These are phyloP conservation scores for Pichia sp. DNA, from an alignment of 1,139 yeast genomes.

Conservation along the genomic window DNA sequence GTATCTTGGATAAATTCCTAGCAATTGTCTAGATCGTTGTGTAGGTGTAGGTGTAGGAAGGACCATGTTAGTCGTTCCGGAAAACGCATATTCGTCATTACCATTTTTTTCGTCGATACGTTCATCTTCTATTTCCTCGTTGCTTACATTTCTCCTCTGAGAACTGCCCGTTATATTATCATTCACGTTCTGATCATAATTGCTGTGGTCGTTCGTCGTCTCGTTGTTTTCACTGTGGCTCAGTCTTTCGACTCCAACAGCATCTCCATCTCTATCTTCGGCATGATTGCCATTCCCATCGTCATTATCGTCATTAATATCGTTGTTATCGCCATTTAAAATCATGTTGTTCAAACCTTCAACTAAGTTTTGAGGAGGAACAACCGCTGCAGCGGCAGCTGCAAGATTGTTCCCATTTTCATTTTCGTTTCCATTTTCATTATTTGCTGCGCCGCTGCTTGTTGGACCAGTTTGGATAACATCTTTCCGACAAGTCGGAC, in stretches of 20 bases:
- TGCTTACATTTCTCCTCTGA: not conserved
- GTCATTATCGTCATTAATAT: not conserved
- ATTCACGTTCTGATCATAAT: not conserved
- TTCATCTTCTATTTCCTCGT: not conserved
- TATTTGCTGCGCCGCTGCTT: too few relatives aligned
- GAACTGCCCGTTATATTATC: not conserved
- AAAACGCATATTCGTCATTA: too few relatives aligned
- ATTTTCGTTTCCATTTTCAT: not conserved
- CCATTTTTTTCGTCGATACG: not conserved
- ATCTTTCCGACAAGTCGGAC: constrained; percentile 87
- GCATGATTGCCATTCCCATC: not conserved
- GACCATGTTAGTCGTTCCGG: too few relatives aligned
- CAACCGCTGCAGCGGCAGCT: too few relatives aligned
- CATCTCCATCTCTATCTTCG: not conserved
- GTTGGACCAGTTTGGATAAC: constrained; percentile 37
- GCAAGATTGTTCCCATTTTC: too few relatives aligned
- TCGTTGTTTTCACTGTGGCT: not conserved
- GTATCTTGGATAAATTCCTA: not conserved
- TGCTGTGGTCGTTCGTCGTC: not conserved
- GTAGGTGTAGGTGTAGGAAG: too few relatives aligned
- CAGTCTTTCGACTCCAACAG: not conserved
- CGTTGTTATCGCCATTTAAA: not conserved
- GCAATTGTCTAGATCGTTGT: not conserved
- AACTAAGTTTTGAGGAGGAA: not conserved
- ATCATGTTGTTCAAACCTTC: too few relatives aligned